phyloP scores from a whole-genome alignment of 345 rosid genomes.

The Corymbia maculata region DNA sequence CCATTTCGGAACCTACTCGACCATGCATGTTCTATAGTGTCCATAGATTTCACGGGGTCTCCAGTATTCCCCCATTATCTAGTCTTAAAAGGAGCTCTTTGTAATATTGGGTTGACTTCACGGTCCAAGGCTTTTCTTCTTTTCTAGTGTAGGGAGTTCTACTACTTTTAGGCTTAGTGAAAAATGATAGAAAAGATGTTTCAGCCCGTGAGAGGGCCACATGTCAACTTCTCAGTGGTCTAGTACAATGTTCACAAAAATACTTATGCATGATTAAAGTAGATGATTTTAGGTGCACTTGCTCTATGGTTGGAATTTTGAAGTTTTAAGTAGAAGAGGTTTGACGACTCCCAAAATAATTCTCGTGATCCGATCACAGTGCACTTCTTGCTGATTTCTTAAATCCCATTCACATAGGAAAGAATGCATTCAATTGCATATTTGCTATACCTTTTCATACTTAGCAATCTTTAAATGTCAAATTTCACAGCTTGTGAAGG shows the following conservation, averaged over 20 bases:
- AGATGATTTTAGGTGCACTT: not conserved
- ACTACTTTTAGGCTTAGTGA: not conserved
- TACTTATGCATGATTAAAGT: not conserved
- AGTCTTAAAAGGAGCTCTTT: no score
- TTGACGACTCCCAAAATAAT: not conserved
- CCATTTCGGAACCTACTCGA: no score
- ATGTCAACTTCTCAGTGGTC: not conserved
- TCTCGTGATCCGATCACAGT: not conserved
- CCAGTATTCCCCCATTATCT: no score
- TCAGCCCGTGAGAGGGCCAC: not conserved
- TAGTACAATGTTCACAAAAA: not conserved
- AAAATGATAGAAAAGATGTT: not conserved
- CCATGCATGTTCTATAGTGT: no score
- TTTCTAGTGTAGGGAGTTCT: not conserved
- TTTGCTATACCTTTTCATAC: not conserved
- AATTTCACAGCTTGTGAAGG: not conserved
- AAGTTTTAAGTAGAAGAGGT: not conserved
- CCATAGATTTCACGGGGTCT: no score
- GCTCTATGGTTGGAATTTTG: not conserved
- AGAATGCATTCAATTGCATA: not conserved
- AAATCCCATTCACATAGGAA: not conserved
- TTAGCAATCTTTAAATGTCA: not conserved
- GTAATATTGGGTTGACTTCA: not conserved
- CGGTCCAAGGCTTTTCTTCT: not conserved
- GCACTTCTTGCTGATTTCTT: not conserved